Conservation (phyloP, 768 basidiomycete species). For the Leccinum truebloodii region DNA sequence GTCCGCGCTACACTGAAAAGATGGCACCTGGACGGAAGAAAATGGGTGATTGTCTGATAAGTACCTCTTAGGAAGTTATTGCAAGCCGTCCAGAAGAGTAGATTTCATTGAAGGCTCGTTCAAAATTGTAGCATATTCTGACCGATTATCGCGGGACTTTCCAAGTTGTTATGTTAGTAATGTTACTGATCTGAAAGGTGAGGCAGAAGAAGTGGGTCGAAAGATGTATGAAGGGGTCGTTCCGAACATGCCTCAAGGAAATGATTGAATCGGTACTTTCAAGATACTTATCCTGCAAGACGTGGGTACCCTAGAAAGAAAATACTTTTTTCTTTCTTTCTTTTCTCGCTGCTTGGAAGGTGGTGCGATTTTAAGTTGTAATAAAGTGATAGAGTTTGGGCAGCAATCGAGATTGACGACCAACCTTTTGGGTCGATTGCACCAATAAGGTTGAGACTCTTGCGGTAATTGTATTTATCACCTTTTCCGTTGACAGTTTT, state of each 20-base stretch:
- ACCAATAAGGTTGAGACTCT: constrained; percentile 38
- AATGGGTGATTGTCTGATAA: constrained; percentile 13
- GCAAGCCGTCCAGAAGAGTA: not conserved
- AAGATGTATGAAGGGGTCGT: constrained; percentile 8
- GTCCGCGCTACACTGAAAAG: not conserved
- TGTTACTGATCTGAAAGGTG: constrained; percentile 21
- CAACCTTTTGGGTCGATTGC: constrained; percentile 41
- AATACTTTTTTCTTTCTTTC: not conserved
- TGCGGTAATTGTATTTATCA: constrained; percentile 23
- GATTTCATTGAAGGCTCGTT: constrained; percentile 7
- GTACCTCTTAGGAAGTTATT: not conserved
- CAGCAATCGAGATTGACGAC: constrained; percentile 45
- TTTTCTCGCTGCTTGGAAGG: constrained; percentile 10
- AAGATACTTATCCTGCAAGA: not conserved
- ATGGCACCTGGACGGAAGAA: not conserved
- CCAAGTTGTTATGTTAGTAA: not conserved
- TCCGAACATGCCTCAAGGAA: constrained; percentile 12
- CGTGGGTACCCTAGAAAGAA: not conserved
- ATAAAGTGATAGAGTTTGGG: constrained; percentile 55
- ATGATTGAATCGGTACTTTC: not conserved
- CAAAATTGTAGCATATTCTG: constrained; percentile 1
- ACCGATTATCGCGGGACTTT: constrained; percentile 28
- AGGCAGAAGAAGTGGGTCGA: constrained; percentile 22
- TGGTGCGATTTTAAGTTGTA: constrained; percentile 47
- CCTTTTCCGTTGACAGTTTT: constrained; percentile 29